Evolutionary conservation across 768 basidiomycete species (phyloP).

Genomic region (Rhodosporidiobolus odoratus): DNA sequence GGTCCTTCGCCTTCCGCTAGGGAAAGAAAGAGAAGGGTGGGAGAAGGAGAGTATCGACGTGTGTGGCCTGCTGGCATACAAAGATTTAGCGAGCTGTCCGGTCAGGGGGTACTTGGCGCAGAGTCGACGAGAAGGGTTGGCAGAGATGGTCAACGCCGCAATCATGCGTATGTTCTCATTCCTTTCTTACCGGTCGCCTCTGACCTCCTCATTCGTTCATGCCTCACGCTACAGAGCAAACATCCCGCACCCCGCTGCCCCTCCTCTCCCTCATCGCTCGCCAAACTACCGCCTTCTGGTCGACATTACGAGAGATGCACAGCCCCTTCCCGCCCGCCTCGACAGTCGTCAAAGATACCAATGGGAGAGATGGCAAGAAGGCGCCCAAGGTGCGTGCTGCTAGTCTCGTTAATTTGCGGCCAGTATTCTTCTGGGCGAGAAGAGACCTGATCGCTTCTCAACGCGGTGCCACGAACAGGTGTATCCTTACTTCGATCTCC

Average conservation of each 20-base stretch:
- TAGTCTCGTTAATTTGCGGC: background rate
- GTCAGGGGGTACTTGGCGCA: constrained; percentile 69
- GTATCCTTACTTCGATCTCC: constrained; percentile 14
- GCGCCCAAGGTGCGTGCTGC: background rate
- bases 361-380: background rate
- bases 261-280: constrained; percentile 25
- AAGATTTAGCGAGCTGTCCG: constrained; percentile 68
- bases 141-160: constrained; percentile 80
- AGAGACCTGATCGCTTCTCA: background rate
- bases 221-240: constrained; percentile 1
- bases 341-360: background rate
- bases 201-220: background rate
- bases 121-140: constrained; percentile 70
- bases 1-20: constrained; percentile 56
- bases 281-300: constrained; percentile 19
- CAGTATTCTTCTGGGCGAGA: background rate
- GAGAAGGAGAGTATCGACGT: constrained; percentile 67
- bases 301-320: constrained; percentile 25
- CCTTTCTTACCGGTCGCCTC: background rate
- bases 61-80: constrained; percentile 74
- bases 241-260: constrained; percentile 19
- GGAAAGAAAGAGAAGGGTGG: constrained; percentile 59
- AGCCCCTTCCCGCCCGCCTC: constrained; percentile 24
- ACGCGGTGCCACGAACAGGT: background rate
- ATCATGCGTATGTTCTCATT: constrained; percentile 66